Evolutionary conservation across 2,329 filamentous ascomycete species (phyloP), one percentile per base, ranked within the genome.

Genomic region (Talaromyces sp.): DNA sequence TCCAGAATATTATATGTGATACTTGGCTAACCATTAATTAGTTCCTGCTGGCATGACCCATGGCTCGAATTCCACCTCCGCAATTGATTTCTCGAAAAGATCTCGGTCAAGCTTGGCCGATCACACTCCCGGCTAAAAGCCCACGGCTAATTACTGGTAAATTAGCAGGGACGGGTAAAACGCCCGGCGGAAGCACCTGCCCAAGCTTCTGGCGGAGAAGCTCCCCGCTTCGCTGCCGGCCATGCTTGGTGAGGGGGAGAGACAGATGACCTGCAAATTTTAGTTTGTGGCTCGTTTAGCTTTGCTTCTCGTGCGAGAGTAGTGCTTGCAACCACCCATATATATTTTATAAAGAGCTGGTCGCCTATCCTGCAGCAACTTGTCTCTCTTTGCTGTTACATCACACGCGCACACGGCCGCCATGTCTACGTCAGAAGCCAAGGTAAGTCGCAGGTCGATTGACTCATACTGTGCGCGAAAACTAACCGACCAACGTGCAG

Each of bases 401-500:
- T 47, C 36, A 39, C 36, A 44, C 32, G 11, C 15, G 6, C 53
- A 22, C 53, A 6, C 28, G 53, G 53, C 17, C 28, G 30, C n/a
- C 32, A 56, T 56, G 54, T 56, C 54, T 25, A 39, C 54, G 8
- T 36, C 54, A 19, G 36, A 11, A 56, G 30, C 54, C n/a, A 27
- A 56, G 54, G 54, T 10, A 53, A 30, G 49, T 56, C 5, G 17
- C 36, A n/a, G 17, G 17, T n/a, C 13, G 17, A 39, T 39, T 2
- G 15, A n/a, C 17, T 36, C 11, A 36, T 10, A 8, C 22, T 30
- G 17, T 30, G 25, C 52, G 4, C 27, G 9, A 2, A 22, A 25
- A 19, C 19, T n/a, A 25, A 25, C 52, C 58, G 61, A 59, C 60
- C 33, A 51, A 10, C 11, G 28, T 28, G 6, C 68, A 91, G 89